A percentile compares a stretch with the other conserved stretches of the same genome.
These are phyloP conservation scores for Debaryomyces maramus DNA, from an alignment of 805 yeast genomes.

Conservation along the genomic window DNA sequence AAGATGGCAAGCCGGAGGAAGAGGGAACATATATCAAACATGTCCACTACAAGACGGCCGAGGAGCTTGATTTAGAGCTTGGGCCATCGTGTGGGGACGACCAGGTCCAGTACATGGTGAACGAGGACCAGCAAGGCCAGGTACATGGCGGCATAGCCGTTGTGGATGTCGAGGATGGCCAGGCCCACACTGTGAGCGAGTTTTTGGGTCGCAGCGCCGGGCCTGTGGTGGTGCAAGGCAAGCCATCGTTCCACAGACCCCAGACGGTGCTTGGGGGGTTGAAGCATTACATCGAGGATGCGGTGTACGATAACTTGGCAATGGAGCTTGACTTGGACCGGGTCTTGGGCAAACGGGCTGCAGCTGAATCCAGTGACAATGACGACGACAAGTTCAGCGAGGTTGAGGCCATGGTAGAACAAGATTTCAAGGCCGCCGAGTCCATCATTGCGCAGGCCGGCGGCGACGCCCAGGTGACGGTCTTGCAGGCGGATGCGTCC, in stretches of 20 bases:
- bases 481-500: conserved; percentile 16
- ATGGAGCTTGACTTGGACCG: conserved; percentile 18
- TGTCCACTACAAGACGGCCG: conserved; percentile 19
- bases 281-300: conserved; percentile 24
- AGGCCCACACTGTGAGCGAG: conserved; percentile 18
- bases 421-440: conserved; percentile 35
- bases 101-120: conserved; percentile 5
- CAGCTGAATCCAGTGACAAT: neutral
- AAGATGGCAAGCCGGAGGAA: conserved; percentile 1
- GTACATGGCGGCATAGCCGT: conserved; percentile 15
- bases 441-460: conserved; percentile 30
- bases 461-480: conserved; percentile 20
- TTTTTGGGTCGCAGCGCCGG: conserved; percentile 11
- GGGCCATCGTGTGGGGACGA: conserved; percentile 12
- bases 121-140: conserved; percentile 2
- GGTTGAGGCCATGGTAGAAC: conserved; percentile 23
- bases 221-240: conserved; percentile 28
- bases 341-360: conserved; percentile 18
- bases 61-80: conserved; percentile 17
- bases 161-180: conserved; percentile 25
- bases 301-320: conserved; percentile 20
- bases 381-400: conserved; percentile 13
- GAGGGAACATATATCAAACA: conserved; percentile 15
- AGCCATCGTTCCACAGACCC: conserved; percentile 26
- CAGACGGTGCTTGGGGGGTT: conserved; percentile 20